These are phyloP conservation scores for Beta vulgaris DNA, from an alignment of 148 eudicot species.

Conservation along the genomic window DNA sequence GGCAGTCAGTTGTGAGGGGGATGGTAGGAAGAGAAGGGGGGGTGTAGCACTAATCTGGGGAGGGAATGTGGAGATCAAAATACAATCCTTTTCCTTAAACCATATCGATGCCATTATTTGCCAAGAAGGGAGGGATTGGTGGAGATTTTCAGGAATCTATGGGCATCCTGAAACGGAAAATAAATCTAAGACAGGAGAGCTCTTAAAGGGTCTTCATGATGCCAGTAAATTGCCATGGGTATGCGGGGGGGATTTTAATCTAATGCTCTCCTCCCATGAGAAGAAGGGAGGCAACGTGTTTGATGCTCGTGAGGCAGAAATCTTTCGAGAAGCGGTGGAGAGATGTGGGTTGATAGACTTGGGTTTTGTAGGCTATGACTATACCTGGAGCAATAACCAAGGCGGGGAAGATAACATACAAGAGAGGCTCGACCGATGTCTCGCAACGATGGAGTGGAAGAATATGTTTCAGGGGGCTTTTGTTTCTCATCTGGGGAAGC, in stretches of 20 bases:
- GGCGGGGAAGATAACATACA: neutral
- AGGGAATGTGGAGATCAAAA: neutral
- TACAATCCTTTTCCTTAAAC: neutral
- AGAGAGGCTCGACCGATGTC: constrained; percentile 2
- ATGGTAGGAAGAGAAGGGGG: neutral
- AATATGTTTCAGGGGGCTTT: too few relatives aligned
- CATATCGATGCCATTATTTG: neutral
- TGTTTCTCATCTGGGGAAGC: too few relatives aligned
- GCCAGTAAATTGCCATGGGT: neutral
- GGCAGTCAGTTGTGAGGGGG: neutral
- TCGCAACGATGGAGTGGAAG: too few relatives aligned
- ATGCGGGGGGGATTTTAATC: neutral
- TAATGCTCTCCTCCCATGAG: neutral
- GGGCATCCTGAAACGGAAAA: neutral
- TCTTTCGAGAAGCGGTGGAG: neutral
- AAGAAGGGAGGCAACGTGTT: neutral
- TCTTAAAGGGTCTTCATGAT: neutral
- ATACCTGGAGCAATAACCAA: neutral
- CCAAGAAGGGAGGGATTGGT: neutral
- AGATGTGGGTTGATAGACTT: neutral
- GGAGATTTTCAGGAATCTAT: neutral
- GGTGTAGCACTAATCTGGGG: neutral
- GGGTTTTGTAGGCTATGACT: neutral
- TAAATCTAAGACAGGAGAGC: neutral
- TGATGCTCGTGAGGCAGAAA: neutral